A percentile compares a stretch with the other conserved stretches of the same genome.
Evolutionary conservation across 2,329 filamentous ascomycete genomes (phyloP).

Genomic region (Diaporthe ampelina): DNA sequence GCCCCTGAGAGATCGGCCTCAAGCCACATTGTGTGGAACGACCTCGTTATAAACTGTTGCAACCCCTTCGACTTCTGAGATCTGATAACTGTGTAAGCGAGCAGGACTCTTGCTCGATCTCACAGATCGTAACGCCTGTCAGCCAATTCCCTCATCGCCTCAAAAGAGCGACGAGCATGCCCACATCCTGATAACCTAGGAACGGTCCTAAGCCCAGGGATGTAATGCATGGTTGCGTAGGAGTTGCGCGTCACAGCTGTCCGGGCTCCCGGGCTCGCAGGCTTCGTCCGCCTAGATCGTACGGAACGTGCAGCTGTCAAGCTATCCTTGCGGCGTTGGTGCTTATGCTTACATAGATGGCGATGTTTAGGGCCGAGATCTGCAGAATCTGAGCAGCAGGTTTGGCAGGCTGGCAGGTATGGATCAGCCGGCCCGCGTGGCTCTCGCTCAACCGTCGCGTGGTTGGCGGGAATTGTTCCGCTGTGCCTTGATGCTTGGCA

Average conservation of each 20-base stretch:
- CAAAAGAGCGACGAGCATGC: background rate
- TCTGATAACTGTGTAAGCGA: slow-evolving; percentile 26
- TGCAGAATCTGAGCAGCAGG: slow-evolving; percentile 13
- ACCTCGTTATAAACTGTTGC: slow-evolving; percentile 13
- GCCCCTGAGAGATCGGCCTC: slow-evolving; percentile 20
- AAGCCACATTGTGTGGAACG: slow-evolving; percentile 15
- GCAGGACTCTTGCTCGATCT: slow-evolving; percentile 4
- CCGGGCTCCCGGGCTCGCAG: background rate
- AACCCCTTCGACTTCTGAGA: slow-evolving; percentile 29
- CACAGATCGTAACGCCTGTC: slow-evolving; percentile 11
- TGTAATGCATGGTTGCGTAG: slow-evolving; percentile 28
- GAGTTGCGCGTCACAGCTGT: slow-evolving; percentile 2
- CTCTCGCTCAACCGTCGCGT: slow-evolving; percentile 19
- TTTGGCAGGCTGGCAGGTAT: slow-evolving; percentile 1
- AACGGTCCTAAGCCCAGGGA: background rate
- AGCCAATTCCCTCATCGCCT: slow-evolving; percentile 10
- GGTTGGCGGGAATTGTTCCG: background rate
- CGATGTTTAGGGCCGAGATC: slow-evolving; percentile 23
- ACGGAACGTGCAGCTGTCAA: slow-evolving; percentile 15
- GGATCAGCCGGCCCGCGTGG: slow-evolving; percentile 7
- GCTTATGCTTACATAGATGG: slow-evolving; percentile 27
- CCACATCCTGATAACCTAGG: background rate
- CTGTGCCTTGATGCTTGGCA: background rate
- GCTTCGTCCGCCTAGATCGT: background rate
- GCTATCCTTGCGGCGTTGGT: slow-evolving; percentile 9